These are phyloP conservation scores for Phytophthora idaei DNA, from an alignment of 352 stramenopile species.

Conservation along the genomic window DNA sequence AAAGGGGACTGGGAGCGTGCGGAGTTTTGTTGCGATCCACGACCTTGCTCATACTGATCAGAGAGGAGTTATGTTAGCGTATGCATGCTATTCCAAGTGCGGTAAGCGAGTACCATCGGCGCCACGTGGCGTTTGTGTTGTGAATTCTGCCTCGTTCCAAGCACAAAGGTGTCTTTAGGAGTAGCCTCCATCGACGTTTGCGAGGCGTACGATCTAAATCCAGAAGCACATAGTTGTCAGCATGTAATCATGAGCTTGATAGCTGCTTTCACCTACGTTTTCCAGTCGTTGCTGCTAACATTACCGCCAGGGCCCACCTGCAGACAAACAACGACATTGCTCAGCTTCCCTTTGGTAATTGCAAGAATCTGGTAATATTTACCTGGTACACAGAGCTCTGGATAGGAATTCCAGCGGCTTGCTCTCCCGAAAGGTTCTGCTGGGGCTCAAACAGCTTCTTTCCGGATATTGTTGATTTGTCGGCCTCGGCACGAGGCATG, in stretches of 20 bases:
- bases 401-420: conserved; percentile 58
- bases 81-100: background rate
- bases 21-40: conserved; percentile 18
- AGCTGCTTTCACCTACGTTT: conserved; percentile 51
- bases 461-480: conserved; percentile 29
- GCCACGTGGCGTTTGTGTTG: conserved; percentile 70
- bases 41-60: conserved; percentile 34
- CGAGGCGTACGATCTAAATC: conserved; percentile 59
- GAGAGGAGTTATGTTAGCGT: background rate
- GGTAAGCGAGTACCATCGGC: conserved; percentile 45
- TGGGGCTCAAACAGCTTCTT: conserved; percentile 70
- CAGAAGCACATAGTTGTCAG: background rate
- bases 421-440: conserved; percentile 44
- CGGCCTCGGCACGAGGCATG: conserved; percentile 42
- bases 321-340: background rate
- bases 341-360: background rate
- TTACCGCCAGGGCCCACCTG: conserved; percentile 57
- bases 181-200: conserved; percentile 64
- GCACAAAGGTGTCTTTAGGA: conserved; percentile 47
- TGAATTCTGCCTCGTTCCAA: conserved; percentile 57
- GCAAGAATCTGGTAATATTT: background rate
- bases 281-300: conserved; percentile 61
- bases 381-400: conserved; percentile 74
- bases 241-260: background rate
- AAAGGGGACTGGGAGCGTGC: conserved; percentile 20